Percentiles rank a stretch among this genome's conserved stretches.
phyloP scores from a whole-genome alignment of 2,329 filamentous ascomycete species.

The Aureobasidium vineae region DNA sequence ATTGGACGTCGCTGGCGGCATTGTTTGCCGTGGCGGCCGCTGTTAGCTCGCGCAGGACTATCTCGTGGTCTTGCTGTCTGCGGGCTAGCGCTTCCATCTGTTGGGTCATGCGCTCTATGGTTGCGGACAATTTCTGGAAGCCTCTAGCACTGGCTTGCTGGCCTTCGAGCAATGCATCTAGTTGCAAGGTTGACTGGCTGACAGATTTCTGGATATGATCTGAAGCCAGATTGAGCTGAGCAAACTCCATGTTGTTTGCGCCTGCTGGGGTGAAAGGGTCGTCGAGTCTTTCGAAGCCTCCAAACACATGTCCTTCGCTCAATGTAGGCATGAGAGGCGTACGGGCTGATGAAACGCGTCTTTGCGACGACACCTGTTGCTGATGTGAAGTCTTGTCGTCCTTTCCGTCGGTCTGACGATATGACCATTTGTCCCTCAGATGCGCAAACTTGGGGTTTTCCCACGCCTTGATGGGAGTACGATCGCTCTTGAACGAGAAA shows the following conservation, averaged over 20 bases:
- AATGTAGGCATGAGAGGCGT: constrained; percentile 27
- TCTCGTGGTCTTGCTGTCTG: constrained; percentile 21
- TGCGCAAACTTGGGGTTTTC: constrained; percentile 35
- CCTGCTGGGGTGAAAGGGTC: constrained; percentile 27
- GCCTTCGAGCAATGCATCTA: constrained; percentile 29
- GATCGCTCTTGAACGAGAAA: constrained; percentile 36
- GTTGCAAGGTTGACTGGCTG: constrained; percentile 19
- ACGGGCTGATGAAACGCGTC: constrained; percentile 4
- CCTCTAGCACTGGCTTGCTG: constrained; percentile 28
- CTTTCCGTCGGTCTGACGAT: constrained; percentile 35
- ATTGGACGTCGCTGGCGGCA: constrained; percentile 17
- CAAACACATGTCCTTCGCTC: constrained; percentile 13
- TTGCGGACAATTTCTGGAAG: constrained; percentile 27
- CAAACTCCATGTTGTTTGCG: constrained; percentile 18
- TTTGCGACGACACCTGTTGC: not conserved
- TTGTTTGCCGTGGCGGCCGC: constrained; percentile 11
- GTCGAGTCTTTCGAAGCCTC: constrained; percentile 21
- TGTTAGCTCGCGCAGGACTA: constrained; percentile 8
- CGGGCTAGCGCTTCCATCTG: constrained; percentile 16
- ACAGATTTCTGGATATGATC: constrained; percentile 24
- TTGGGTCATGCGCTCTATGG: constrained; percentile 27
- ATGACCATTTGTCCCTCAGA: constrained; percentile 38
- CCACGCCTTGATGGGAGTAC: constrained; percentile 35
- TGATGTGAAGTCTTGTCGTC: constrained; percentile 28
- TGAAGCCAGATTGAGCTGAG: constrained; percentile 27